Evolutionary conservation across 768 basidiomycete genomes (phyloP).

Genomic region (Collybia mongolica): DNA sequence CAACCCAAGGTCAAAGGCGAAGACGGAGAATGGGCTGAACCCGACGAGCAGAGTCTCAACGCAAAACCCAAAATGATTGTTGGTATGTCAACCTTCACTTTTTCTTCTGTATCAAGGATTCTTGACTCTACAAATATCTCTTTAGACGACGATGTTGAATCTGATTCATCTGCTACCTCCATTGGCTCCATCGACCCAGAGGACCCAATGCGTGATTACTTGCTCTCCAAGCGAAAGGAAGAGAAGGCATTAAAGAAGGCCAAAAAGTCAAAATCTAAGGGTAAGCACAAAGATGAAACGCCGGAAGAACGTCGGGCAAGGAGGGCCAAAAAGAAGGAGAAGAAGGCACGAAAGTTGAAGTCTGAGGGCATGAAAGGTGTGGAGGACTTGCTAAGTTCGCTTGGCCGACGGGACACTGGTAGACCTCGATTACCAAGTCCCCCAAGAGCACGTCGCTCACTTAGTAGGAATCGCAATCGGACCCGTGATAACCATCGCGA

Average conservation of each 20-base stretch:
- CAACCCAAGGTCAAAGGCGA: slow-evolving; percentile 75
- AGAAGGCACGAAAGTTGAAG: slow-evolving; percentile 57
- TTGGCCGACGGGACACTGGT: slow-evolving; percentile 34
- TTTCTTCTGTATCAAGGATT: not conserved
- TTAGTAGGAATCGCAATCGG: slow-evolving; percentile 13
- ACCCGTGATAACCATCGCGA: slow-evolving; percentile 9
- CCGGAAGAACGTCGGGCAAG: slow-evolving; percentile 81
- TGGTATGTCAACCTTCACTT: slow-evolving; percentile 38
- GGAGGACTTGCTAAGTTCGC: slow-evolving; percentile 58
- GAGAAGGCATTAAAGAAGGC: slow-evolving; percentile 65
- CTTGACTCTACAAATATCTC: slow-evolving; percentile 1
- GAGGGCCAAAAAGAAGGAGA: slow-evolving; percentile 51
- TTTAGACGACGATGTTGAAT: slow-evolving; percentile 49
- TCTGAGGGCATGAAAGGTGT: slow-evolving; percentile 66
- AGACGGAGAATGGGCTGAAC: slow-evolving; percentile 85
- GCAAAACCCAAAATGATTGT: slow-evolving; percentile 74
- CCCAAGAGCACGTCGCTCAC: slow-evolving; percentile 12
- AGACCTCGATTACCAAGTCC: slow-evolving; percentile 18
- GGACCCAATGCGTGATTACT: slow-evolving; percentile 96
- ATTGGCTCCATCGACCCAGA: slow-evolving; percentile 84
- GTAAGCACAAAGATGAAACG: slow-evolving; percentile 72
- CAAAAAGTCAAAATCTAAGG: slow-evolving; percentile 62
- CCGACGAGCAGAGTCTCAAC: slow-evolving; percentile 84
- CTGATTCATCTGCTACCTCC: slow-evolving; percentile 67
- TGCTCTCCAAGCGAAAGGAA: slow-evolving; percentile 73